Evolutionary conservation across 1,139 yeast genomes (phyloP), one percentile per base, ranked within the genome.

Genomic region (Pichia sp.): DNA sequence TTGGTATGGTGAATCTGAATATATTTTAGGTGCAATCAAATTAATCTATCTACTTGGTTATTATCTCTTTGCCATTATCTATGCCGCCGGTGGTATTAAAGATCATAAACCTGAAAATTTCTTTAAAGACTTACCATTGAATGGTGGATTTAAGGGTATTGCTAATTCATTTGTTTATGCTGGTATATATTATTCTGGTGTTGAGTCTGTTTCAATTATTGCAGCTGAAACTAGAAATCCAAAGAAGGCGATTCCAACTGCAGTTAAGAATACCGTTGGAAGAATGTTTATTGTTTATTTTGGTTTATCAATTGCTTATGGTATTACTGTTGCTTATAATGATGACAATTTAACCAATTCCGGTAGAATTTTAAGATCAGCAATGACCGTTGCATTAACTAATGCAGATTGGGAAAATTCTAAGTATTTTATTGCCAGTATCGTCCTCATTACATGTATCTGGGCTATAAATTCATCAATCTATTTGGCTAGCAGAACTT

Each of bases 111-210:
- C 81, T 4, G 73, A 61, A 32, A 69, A 71, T 50, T 73, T 73
- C 3, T 79, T 77, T 60, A 78, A 78, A 1, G 71, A 77, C 50
- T 71, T 69, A 46, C 85, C 85, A 2, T 55, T 71, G 40, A 63
- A 68, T 15, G 59, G 70, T 47, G 88, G 88, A 0, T 81, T 83
- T 60, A 73, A 76, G 53, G 86, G 90, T 43, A 81, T 85, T 40
- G 90, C 85, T 14, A 75, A 70, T 46, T 83, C 86, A 3, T 82
- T 85, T 59, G 86, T 84, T 11, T 83, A 79, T 66, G 83, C 88
- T 42, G 79, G 80, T 60, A 81, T 79, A 4, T 79, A 76, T 50
- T 77, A 77, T 53, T 68, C 79, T 3, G 85, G 85, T 40, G 75
- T 79, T 17, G 85, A 80, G 59, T 73, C 80, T 20, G 72, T 79